phyloP scores from a whole-genome alignment of 371 early-diverging fungal species.

The Mucor indicus region DNA sequence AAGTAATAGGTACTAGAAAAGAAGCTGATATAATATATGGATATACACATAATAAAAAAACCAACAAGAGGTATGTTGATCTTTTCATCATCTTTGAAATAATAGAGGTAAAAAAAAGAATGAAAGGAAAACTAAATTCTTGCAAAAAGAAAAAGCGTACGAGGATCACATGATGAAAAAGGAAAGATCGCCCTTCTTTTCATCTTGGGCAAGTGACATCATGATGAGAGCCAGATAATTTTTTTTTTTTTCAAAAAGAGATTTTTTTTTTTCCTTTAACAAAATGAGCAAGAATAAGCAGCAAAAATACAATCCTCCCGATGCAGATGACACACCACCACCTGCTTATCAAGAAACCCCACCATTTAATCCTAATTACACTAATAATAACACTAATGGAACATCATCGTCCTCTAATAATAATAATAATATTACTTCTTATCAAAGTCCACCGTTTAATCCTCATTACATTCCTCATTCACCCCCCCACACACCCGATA shows the following conservation, averaged over 20 bases:
- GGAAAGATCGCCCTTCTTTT: not conserved
- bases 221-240: not conserved
- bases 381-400: not conserved
- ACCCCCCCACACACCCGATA: constrained; percentile 5
- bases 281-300: constrained; percentile 1
- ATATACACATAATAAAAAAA: constrained; percentile 6
- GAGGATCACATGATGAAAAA: not conserved
- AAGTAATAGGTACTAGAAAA: constrained; percentile 8
- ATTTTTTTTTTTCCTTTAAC: constrained; percentile 1
- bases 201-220: not conserved
- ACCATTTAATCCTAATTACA: constrained; percentile 1
- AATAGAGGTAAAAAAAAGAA: not conserved
- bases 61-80: not conserved
- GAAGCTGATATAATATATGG: constrained; percentile 15
- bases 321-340: constrained; percentile 14
- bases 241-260: not conserved
- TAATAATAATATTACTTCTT: no score
- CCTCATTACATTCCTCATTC: not conserved
- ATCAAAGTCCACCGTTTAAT: constrained; percentile 1
- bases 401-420: no score
- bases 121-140: no score
- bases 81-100: no score
- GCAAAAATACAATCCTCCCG: constrained; percentile 1
- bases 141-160: not conserved
- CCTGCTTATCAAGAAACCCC: constrained; percentile 15